Evolutionary conservation across 2,329 filamentous ascomycete genomes (phyloP), one percentile per base, ranked within the genome.

Genomic region (Fusarium abutilonis): DNA sequence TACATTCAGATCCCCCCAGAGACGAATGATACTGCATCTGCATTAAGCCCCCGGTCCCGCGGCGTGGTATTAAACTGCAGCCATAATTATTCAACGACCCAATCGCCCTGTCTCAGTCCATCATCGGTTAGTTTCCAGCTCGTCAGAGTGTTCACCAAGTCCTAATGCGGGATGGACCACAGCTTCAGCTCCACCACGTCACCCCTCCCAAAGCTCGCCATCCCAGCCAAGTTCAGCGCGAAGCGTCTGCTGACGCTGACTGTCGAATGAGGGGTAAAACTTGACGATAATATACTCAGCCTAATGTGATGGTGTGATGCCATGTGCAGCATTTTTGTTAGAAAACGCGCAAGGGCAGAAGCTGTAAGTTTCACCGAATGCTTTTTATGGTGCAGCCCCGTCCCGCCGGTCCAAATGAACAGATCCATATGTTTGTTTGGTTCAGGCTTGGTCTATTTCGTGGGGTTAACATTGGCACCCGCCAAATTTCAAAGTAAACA

Each of bases 271-370:
- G 72, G 70, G 69, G 68, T 67, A 66, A 63, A 57, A 58, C 45
- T 68, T 41, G 47, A 57, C 56, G 55, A 45, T 45, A 45, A 39
- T 44, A 29, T 38, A 17, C 47, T 56, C 48, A 34, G 39, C 31
- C 21, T 39, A 55, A 41, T 47, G 55, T 62, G 55, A 64, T 64
- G 56, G 62, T 65, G 64, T 70, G 66, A 68, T 71, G 62, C 60
- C 56, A 68, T 56, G 58, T 65, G 62, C 70, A 70, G 67, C 49
- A 63, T 54, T 48, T 21, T 56, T 49, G 70, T 73, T 68, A 72
- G 67, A 71, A 62, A 68, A 54, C 44, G 36, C 36, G 51, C 66
- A 59, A 58, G 67, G 69, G 59, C 35, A 23, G 19, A 17, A 42
- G 51, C 38, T 52, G 38, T 17, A 54, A 45, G 47, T 52, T 57